phyloP scores from a whole-genome alignment of 139 green algal genomes.

The Chlorella sp. region DNA sequence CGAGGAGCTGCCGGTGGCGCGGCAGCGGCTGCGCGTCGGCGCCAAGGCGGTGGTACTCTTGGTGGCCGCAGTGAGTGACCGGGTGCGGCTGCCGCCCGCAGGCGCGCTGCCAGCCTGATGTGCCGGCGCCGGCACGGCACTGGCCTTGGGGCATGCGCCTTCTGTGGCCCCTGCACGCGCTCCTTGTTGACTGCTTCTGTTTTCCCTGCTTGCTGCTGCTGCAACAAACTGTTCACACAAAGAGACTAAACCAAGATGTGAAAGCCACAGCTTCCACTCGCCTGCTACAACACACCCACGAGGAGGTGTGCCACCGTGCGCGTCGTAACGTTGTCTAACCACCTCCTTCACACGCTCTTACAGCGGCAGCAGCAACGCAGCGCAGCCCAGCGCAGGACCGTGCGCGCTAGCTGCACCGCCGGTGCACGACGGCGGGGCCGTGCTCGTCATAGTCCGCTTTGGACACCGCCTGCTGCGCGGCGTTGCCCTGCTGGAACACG shows the following conservation, averaged over 20 bases:
- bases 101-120: background rate
- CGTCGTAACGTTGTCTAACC: too few relatives aligned
- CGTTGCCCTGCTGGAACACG: slow-evolving; percentile 70
- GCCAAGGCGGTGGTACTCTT: background rate
- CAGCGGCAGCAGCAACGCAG: too few relatives aligned
- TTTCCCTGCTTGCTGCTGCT: too few relatives aligned
- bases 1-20: slow-evolving; percentile 6
- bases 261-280: too few relatives aligned
- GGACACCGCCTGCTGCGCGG: slow-evolving; percentile 74
- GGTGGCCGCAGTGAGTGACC: background rate
- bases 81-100: background rate
- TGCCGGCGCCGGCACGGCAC: background rate
- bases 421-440: slow-evolving; percentile 70
- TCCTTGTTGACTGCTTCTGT: background rate
- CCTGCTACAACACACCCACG: too few relatives aligned
- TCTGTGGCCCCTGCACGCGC: background rate
- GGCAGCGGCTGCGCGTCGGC: background rate
- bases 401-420: too few relatives aligned
- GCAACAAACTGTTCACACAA: too few relatives aligned
- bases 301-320: too few relatives aligned
- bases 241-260: too few relatives aligned
- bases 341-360: too few relatives aligned
- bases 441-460: slow-evolving; percentile 89
- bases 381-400: too few relatives aligned
- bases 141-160: background rate